Evolutionary conservation across 352 stramenopile species (phyloP).

Genomic region (Elongisporangium anandrum): DNA sequence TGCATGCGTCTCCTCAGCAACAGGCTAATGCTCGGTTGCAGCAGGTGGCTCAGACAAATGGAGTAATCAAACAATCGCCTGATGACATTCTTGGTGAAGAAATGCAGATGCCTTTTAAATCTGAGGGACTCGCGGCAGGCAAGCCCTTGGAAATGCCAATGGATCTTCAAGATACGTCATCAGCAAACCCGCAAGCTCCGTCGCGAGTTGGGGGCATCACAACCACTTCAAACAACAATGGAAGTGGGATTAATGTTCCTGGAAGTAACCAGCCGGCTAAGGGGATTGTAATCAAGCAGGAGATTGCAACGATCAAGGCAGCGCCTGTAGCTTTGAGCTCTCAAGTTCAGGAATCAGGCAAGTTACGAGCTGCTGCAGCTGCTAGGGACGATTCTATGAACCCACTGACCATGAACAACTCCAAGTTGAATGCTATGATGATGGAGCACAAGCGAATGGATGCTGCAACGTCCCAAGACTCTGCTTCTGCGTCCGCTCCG

Average conservation of each 20-base stretch:
- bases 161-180: slow-evolving; percentile 40
- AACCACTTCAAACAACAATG: background rate
- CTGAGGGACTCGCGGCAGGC: slow-evolving; percentile 16
- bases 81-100: slow-evolving; percentile 52
- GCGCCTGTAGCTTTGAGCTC: background rate
- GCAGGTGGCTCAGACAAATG: background rate
- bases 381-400: slow-evolving; percentile 39
- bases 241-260: background rate
- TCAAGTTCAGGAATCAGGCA: background rate
- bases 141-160: slow-evolving; percentile 58
- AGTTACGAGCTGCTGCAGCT: slow-evolving; percentile 9
- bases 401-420: slow-evolving; percentile 80
- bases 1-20: background rate
- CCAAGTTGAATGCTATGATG: slow-evolving; percentile 85
- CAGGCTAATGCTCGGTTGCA: background rate
- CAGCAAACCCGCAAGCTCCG: background rate
- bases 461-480: slow-evolving; percentile 26
- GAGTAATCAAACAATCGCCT: slow-evolving; percentile 29
- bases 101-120: slow-evolving; percentile 24
- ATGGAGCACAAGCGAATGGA: slow-evolving; percentile 75
- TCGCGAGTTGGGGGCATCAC: background rate
- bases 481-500: slow-evolving; percentile 1
- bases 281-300: slow-evolving; percentile 16
- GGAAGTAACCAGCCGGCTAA: background rate
- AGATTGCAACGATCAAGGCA: slow-evolving; percentile 3